Percentiles rank a stretch among this genome's conserved stretches.
Conservation (phyloP, 2,329 filamentous ascomycete genomes). For the Aspergillus sp. region DNA sequence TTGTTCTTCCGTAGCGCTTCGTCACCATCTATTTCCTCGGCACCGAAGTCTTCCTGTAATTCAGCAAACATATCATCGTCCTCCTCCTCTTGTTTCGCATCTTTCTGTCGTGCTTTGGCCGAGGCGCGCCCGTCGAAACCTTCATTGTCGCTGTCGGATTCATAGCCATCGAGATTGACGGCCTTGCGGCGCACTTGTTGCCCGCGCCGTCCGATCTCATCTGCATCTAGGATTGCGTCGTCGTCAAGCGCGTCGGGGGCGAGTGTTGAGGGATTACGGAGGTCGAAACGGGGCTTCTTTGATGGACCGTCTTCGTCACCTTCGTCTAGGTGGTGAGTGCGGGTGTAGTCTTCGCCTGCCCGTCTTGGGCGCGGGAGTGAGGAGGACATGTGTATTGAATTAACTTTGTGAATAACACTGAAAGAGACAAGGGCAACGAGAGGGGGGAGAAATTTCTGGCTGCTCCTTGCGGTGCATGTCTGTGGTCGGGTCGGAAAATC, state of each 20-base stretch:
- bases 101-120: slow-evolving; percentile 53
- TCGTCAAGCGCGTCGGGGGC: slow-evolving; percentile 79
- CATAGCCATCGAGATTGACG: slow-evolving; percentile 95
- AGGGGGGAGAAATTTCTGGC: background rate
- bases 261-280: slow-evolving; percentile 90
- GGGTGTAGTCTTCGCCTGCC: slow-evolving; percentile 78
- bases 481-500: slow-evolving; percentile 48
- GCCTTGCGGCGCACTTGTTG: slow-evolving; percentile 85
- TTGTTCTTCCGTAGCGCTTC: slow-evolving; percentile 62
- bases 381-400: slow-evolving; percentile 54
- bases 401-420: background rate
- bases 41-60: slow-evolving; percentile 62
- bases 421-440: background rate
- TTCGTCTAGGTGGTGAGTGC: slow-evolving; percentile 69
- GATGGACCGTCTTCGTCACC: slow-evolving; percentile 50
- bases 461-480: slow-evolving; percentile 23
- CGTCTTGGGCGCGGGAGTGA: slow-evolving; percentile 79
- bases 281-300: slow-evolving; percentile 90
- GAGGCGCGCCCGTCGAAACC: slow-evolving; percentile 79
- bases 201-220: slow-evolving; percentile 80
- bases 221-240: slow-evolving; percentile 79
- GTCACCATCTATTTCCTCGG: slow-evolving; percentile 57
- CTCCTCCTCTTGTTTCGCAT: slow-evolving; percentile 43
- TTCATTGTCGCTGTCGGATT: slow-evolving; percentile 90
- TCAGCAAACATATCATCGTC: slow-evolving; percentile 84